phyloP scores from a whole-genome alignment of 352 stramenopile genomes.

The Blastocystis sp. region DNA sequence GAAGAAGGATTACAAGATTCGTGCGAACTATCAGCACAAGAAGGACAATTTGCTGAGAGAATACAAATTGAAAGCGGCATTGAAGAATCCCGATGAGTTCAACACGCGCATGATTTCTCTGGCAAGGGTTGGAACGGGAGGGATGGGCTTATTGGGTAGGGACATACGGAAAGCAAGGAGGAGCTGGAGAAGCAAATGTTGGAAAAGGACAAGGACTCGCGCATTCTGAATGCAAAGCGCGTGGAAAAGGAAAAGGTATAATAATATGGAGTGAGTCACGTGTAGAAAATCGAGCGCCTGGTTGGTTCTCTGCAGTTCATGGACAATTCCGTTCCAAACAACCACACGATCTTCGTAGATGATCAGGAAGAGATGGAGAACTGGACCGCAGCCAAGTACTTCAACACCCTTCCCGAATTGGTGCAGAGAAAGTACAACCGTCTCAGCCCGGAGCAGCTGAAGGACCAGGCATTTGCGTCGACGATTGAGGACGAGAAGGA shows the following conservation, averaged over 20 bases:
- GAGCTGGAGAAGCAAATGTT: slow-evolving; percentile 73
- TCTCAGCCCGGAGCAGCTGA: slow-evolving; percentile 75
- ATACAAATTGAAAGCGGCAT: slow-evolving; percentile 85
- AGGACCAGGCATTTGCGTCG: slow-evolving; percentile 73
- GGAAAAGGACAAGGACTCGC: slow-evolving; percentile 35
- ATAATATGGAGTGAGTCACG: slow-evolving; percentile 65
- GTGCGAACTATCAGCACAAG: slow-evolving; percentile 88
- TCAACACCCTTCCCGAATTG: slow-evolving; percentile 79
- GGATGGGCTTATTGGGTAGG: slow-evolving; percentile 70
- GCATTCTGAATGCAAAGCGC: slow-evolving; percentile 31
- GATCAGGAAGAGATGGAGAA: slow-evolving; percentile 68
- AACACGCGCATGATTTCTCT: slow-evolving; percentile 92
- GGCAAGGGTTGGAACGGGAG: slow-evolving; percentile 74
- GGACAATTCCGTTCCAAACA: slow-evolving; percentile 30
- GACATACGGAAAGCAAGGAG: slow-evolving; percentile 71
- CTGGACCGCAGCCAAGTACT: slow-evolving; percentile 69
- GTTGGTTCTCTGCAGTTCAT: slow-evolving; percentile 40
- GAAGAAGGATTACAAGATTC: slow-evolving; percentile 94
- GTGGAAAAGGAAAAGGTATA: slow-evolving; percentile 69
- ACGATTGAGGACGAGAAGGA: slow-evolving; percentile 72
- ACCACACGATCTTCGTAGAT: slow-evolving; percentile 71
- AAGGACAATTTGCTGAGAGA: slow-evolving; percentile 84
- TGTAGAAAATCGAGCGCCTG: slow-evolving; percentile 67
- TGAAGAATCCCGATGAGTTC: slow-evolving; percentile 98
- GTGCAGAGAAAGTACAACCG: slow-evolving; percentile 74